Evolutionary conservation across 768 basidiomycete species (phyloP).

Genomic region (Rhodosporidiobolus odoratus): DNA sequence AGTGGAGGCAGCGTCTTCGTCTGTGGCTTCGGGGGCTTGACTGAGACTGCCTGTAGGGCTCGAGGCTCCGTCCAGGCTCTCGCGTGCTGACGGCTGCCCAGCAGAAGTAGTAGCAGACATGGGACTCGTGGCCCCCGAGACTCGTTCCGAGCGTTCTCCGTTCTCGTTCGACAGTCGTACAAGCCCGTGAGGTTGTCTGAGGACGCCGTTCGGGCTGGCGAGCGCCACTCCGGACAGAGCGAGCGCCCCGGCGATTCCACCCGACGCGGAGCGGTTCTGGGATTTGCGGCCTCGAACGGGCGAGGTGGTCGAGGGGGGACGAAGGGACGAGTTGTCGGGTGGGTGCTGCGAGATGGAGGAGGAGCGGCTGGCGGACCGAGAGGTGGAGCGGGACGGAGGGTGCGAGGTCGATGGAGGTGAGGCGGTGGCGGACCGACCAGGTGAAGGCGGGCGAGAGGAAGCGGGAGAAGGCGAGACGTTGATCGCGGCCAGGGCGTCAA

Average conservation of each 20-base stretch:
- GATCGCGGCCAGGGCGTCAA: conserved; percentile 33
- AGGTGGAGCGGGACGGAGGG: conserved; percentile 8
- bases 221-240: conserved; percentile 34
- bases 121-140: background rate
- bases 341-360: conserved; percentile 12
- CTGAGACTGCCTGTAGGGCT: background rate
- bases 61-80: conserved; percentile 15
- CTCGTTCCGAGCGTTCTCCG: background rate
- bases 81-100: background rate
- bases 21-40: no score
- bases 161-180: background rate
- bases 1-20: background rate
- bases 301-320: background rate
- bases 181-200: conserved; percentile 22
- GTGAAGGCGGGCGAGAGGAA: background rate
- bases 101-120: background rate
- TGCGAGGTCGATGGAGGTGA: conserved; percentile 15
- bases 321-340: background rate
- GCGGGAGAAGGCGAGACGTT: background rate
- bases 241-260: conserved; percentile 35
- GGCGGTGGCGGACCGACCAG: background rate
- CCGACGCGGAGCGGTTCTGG: background rate
- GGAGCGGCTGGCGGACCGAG: conserved; percentile 4
- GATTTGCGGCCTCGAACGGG: background rate
- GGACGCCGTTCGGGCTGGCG: conserved; percentile 18